Evolutionary conservation across 208 protist species (phyloP).

Genomic region (Crithidia fasciculata): DNA sequence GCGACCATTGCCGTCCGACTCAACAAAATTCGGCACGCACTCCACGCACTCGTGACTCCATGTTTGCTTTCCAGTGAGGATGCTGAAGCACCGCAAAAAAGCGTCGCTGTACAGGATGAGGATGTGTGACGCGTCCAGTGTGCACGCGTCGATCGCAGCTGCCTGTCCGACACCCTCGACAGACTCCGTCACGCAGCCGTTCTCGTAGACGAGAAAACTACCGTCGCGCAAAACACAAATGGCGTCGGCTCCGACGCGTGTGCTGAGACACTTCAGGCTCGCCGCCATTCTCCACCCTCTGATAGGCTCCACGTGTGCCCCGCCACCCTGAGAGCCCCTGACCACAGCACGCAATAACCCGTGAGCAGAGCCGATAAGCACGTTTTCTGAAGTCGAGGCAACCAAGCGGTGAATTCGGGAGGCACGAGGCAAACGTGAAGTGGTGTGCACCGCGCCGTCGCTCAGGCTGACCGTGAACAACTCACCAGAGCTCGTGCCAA

Average conservation of each 20-base stretch:
- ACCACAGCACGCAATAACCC: conserved; percentile 14
- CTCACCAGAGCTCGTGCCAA: conserved; percentile 14
- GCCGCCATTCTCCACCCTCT: conserved; percentile 14
- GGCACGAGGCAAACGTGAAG: not conserved
- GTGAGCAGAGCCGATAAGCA: conserved; percentile 9
- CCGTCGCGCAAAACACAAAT: conserved; percentile 29
- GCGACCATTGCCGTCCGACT: conserved; percentile 25
- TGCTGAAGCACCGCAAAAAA: conserved; percentile 13
- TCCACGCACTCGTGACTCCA: conserved; percentile 23
- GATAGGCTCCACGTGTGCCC: not conserved
- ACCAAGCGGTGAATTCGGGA: not conserved
- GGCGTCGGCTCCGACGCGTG: not conserved
- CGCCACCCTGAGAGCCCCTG: not conserved
- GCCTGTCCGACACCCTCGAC: not conserved
- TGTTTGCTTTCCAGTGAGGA: conserved; percentile 3
- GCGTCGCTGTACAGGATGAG: conserved; percentile 22
- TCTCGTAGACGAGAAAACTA: conserved; percentile 13
- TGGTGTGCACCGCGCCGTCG: not conserved
- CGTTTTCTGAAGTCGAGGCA: not conserved
- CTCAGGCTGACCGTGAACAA: conserved; percentile 9
- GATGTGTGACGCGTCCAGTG: conserved; percentile 11
- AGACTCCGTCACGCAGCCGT: conserved; percentile 7
- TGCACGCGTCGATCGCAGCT: conserved; percentile 19
- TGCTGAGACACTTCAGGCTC: conserved; percentile 21
- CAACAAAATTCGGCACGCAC: conserved; percentile 11